A percentile compares a stretch with the other conserved stretches of the same genome.
Evolutionary conservation across 805 yeast species (phyloP).

Genomic region (Metschnikowia henanensis): DNA sequence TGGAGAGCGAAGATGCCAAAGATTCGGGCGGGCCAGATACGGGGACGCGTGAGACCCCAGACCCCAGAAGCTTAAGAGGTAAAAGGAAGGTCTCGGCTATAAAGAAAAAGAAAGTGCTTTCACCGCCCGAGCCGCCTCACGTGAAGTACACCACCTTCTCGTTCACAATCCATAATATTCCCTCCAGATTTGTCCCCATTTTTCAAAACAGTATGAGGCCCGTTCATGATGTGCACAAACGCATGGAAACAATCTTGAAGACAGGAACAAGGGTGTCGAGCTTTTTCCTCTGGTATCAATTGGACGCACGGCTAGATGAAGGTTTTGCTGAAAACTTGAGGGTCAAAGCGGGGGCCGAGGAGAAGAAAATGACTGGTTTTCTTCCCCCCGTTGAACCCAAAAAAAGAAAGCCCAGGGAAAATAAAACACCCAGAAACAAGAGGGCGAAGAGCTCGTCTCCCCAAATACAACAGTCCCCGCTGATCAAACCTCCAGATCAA

Average conservation of each 20-base stretch:
- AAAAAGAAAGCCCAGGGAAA: constrained; percentile 36
- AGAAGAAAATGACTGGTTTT: constrained; percentile 45
- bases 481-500: neutral
- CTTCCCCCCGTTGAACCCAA: constrained; percentile 22
- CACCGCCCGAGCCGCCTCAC: constrained; percentile 42
- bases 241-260: constrained; percentile 61
- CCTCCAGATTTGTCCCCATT: constrained; percentile 62
- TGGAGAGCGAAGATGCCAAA: constrained; percentile 15
- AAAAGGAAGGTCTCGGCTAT: constrained; percentile 16
- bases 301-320: constrained; percentile 75
- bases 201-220: constrained; percentile 65
- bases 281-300: constrained; percentile 78
- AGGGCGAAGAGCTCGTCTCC: constrained; percentile 15
- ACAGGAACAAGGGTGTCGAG: constrained; percentile 61
- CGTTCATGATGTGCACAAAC: constrained; percentile 50
- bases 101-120: constrained; percentile 18
- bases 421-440: constrained; percentile 20
- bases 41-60: constrained; percentile 11
- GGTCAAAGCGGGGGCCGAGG: constrained; percentile 53
- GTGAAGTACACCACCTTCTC: constrained; percentile 62
- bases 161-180: constrained; percentile 62
- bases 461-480: no score
- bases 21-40: constrained; percentile 9
- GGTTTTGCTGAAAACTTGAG: constrained; percentile 63
- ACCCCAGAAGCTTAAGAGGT: constrained; percentile 14